These are phyloP conservation scores for Fusarium setosum DNA, from an alignment of 2,329 filamentous ascomycete genomes.

Conservation along the genomic window DNA sequence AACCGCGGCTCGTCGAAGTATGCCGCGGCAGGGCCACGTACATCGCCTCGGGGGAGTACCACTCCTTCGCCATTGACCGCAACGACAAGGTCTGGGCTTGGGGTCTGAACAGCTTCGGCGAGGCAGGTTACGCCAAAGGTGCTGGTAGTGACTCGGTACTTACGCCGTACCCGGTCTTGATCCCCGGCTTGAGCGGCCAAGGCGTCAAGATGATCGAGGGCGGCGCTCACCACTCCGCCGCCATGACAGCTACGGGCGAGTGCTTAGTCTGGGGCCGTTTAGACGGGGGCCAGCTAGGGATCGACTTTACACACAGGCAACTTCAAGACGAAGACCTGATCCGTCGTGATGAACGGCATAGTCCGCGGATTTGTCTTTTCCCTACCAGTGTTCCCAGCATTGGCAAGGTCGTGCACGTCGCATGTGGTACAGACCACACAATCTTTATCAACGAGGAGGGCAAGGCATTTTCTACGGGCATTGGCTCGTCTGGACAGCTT, in stretches of 20 bases:
- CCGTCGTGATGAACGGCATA: conserved; percentile 66
- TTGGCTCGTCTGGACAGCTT: conserved; percentile 77
- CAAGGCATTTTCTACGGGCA: conserved; percentile 68
- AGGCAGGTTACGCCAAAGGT: conserved; percentile 66
- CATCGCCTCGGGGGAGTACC: conserved; percentile 75
- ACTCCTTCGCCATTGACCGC: conserved; percentile 78
- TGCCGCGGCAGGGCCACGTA: conserved; percentile 63
- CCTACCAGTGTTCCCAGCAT: conserved; percentile 68
- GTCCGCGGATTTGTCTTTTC: conserved; percentile 67
- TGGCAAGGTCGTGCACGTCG: conserved; percentile 57
- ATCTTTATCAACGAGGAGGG: conserved; percentile 74
- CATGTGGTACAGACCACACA: conserved; percentile 74
- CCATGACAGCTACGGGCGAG: conserved; percentile 60
- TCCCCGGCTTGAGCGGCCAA: conserved; percentile 69
- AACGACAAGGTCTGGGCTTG: conserved; percentile 77
- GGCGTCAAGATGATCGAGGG: conserved; percentile 73
- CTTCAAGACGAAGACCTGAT: conserved; percentile 59
- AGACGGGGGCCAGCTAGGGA: conserved; percentile 61
- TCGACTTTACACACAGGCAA: conserved; percentile 60
- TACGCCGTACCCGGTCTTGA: conserved; percentile 65
- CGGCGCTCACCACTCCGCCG: conserved; percentile 75
- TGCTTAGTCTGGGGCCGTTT: conserved; percentile 67
- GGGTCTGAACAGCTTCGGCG: conserved; percentile 85
- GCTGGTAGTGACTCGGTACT: conserved; percentile 60
- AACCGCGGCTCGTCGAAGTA: conserved; percentile 6